These are phyloP conservation scores for Bruguiera hainesii DNA, from an alignment of 441 rosid genomes.

Conservation along the genomic window DNA sequence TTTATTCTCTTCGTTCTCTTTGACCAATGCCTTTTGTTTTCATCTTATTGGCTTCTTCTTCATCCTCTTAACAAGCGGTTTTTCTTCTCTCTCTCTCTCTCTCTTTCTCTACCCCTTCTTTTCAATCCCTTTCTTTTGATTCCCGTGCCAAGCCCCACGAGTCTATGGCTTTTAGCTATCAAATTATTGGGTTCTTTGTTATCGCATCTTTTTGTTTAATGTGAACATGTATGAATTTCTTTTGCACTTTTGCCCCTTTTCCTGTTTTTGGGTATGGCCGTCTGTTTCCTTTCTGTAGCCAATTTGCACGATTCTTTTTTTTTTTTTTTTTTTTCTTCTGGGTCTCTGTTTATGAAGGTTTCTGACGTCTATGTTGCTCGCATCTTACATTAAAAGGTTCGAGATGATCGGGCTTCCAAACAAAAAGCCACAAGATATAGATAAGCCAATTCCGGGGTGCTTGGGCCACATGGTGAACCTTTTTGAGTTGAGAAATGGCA, in stretches of 20 bases:
- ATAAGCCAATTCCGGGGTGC: conserved; percentile 71
- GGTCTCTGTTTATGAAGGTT: not conserved
- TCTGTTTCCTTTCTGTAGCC: not conserved
- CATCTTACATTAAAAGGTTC: conserved; percentile 32
- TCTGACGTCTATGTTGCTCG: not conserved
- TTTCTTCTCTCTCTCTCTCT: not conserved
- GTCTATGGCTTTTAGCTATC: conserved; percentile 2
- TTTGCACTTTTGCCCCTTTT: not conserved
- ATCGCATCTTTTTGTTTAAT: conserved; percentile 2
- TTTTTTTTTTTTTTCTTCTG: not conserved
- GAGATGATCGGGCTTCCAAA: conserved; percentile 54
- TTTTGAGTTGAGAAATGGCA: conserved; percentile 60
- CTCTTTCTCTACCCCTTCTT: too few relatives aligned
- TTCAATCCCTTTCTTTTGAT: not conserved
- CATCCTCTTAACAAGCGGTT: conserved; percentile 7
- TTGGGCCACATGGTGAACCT: conserved; percentile 85
- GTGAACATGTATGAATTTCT: not conserved
- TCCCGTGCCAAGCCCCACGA: conserved; percentile 6
- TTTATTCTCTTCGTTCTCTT: conserved; percentile 18
- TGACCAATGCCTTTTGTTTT: conserved; percentile 18
- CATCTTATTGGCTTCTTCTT: conserved; percentile 20
- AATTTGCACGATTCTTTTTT: not conserved
- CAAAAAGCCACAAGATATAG: conserved; percentile 42
- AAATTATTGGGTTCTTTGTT: conserved; percentile 4
- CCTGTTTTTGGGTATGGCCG: not conserved